Conservation (phyloP, 768 basidiomycete species). For the Lactifluus rugatus region DNA sequence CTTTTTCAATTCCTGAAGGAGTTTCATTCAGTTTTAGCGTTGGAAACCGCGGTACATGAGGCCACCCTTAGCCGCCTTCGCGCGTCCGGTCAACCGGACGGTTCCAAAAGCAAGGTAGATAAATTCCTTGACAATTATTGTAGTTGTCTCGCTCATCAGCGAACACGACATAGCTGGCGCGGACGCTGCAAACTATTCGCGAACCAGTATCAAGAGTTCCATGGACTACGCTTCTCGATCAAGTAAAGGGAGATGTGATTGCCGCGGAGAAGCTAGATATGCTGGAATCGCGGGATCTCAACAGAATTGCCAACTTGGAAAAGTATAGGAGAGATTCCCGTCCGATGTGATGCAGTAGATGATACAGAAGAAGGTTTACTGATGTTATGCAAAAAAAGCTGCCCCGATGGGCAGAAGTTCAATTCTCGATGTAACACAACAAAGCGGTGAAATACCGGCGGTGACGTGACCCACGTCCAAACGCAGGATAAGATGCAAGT, state of each 20-base stretch:
- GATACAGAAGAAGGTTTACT: neutral
- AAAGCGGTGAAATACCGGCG: neutral
- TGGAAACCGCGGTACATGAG: constrained; percentile 44
- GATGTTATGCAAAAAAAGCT: neutral
- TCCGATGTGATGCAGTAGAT: neutral
- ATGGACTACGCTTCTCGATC: constrained; percentile 41
- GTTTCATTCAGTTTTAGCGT: constrained; percentile 40
- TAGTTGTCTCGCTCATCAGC: constrained; percentile 2
- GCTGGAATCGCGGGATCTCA: constrained; percentile 28
- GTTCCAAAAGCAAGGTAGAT: constrained; percentile 9
- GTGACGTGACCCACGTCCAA: neutral
- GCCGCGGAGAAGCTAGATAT: constrained; percentile 62
- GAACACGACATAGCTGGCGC: constrained; percentile 37
- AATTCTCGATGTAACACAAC: neutral
- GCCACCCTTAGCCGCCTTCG: constrained; percentile 42
- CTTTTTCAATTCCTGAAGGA: constrained; percentile 54
- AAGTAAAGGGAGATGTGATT: constrained; percentile 51
- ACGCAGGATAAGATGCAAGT: no score
- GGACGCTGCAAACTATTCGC: constrained; percentile 41
- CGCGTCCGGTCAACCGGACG: constrained; percentile 38
- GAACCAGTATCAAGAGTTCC: constrained; percentile 42
- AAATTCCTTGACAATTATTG: neutral
- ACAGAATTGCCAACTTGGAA: neutral
- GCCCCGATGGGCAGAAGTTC: no score
- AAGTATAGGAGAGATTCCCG: constrained; percentile 11